These are phyloP conservation scores for Mycocentrospora acerina DNA, from an alignment of 2,329 filamentous ascomycete genomes.

Conservation along the genomic window DNA sequence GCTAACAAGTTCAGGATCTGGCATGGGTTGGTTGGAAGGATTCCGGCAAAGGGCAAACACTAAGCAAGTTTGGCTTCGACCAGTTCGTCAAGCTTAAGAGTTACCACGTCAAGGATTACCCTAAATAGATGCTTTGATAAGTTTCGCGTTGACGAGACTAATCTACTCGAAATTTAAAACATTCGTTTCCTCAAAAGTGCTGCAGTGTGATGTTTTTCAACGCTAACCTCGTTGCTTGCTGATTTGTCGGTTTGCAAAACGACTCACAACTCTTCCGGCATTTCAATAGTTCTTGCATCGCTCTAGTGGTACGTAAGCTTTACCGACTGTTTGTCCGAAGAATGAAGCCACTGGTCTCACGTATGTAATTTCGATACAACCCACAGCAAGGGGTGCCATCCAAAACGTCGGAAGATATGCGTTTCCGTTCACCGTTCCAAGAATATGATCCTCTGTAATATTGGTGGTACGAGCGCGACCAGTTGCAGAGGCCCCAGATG, in stretches of 20 bases:
- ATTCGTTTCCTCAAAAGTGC: conserved; percentile 14
- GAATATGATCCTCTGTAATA: conserved; percentile 37
- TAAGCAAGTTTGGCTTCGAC: conserved; percentile 89
- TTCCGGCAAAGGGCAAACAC: conserved; percentile 85
- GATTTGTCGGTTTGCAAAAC: conserved; percentile 7
- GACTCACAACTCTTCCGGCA: no score
- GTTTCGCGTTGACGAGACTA: no score
- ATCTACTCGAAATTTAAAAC: conserved; percentile 3
- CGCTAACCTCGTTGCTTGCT: conserved; percentile 11
- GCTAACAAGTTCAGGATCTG: conserved; percentile 63
- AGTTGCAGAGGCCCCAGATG: no score
- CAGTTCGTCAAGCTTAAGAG: conserved; percentile 97
- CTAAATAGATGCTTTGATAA: conserved; percentile 48
- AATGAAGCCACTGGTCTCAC: conserved; percentile 27
- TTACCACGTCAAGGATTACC: conserved; percentile 84
- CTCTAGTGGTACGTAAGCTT: no score
- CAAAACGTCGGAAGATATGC: conserved; percentile 20
- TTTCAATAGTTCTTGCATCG: no score
- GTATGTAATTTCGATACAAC: conserved; percentile 14
- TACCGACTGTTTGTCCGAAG: no score
- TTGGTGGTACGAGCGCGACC: conserved; percentile 25
- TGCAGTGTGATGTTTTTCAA: background rate
- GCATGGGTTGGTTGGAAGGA: conserved; percentile 99
- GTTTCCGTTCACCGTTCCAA: conserved; percentile 27
- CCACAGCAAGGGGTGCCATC: conserved; percentile 20